Conservation (phyloP, 1,284 basidiomycete genomes). For the Trichosporon ovoides region DNA sequence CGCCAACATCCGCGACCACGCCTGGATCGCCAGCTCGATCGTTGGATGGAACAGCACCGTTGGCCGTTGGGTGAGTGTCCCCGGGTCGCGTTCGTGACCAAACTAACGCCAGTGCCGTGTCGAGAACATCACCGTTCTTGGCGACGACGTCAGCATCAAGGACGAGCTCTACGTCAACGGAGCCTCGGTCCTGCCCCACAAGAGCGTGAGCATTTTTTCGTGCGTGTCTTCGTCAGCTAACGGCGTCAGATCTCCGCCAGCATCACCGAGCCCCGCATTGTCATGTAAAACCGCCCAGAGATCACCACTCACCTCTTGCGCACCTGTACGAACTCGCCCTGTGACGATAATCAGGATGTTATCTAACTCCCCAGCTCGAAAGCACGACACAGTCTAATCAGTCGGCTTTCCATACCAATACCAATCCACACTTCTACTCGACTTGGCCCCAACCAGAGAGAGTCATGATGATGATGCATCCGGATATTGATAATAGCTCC, state of each 20-base stretch:
- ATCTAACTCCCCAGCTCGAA: no score
- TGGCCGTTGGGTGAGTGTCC: conserved; percentile 50
- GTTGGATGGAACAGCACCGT: conserved; percentile 55
- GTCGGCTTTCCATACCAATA: no score
- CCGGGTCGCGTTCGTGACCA: no score
- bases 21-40: conserved; percentile 54
- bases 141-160: conserved; percentile 55
- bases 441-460: no score
- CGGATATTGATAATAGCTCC: no score
- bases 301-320: background rate
- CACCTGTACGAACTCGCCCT: no score
- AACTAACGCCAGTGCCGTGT: conserved; percentile 43
- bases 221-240: background rate
- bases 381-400: no score
- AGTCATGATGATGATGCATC: no score
- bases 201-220: conserved; percentile 46
- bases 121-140: conserved; percentile 54
- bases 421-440: no score
- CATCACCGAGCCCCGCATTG: conserved; percentile 51
- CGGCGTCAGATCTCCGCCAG: conserved; percentile 45
- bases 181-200: conserved; percentile 53
- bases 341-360: no score
- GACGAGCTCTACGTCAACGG: conserved; percentile 55
- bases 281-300: conserved; percentile 39
- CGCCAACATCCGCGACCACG: conserved; percentile 52